Percentiles rank a stretch among this genome's conserved stretches.
These are phyloP conservation scores for Phytophthora lateralis DNA, from an alignment of 352 stramenopile genomes.

Conservation along the genomic window DNA sequence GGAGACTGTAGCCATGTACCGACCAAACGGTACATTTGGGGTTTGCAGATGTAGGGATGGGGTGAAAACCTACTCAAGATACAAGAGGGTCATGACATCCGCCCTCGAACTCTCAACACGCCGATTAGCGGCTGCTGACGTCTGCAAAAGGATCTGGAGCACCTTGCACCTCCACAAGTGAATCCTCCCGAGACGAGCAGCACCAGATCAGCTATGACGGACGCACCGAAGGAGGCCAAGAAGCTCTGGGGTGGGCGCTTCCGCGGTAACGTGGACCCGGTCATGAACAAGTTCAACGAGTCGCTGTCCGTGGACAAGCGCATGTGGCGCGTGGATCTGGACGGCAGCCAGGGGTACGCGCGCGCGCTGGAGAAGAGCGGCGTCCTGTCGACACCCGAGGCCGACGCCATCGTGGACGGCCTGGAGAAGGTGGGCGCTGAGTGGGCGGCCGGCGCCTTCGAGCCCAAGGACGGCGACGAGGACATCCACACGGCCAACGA, in stretches of 20 bases:
- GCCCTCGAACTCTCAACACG: constrained; percentile 8
- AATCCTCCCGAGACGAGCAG: not conserved
- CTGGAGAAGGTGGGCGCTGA: constrained; percentile 40
- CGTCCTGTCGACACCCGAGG: constrained; percentile 94
- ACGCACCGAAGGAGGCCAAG: constrained; percentile 55
- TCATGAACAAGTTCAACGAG: constrained; percentile 99
- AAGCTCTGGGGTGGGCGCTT: constrained; percentile 94
- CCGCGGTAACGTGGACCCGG: constrained; percentile 94
- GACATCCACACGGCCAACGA: constrained; percentile 99
- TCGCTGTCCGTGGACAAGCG: constrained; percentile 97
- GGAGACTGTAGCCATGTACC: constrained; percentile 15
- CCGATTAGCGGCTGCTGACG: constrained; percentile 14
- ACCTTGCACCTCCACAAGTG: not conserved
- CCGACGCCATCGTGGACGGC: constrained; percentile 36
- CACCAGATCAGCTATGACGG: constrained; percentile 26
- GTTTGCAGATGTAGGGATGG: no score
- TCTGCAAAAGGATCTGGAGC: not conserved
- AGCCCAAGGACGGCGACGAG: constrained; percentile 95
- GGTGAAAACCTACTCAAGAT: no score
- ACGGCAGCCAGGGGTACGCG: constrained; percentile 96
- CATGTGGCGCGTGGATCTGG: constrained; percentile 97
- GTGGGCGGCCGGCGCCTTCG: constrained; percentile 61
- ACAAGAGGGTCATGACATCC: not conserved
- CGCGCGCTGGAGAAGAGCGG: constrained; percentile 88
- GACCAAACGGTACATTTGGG: not conserved